Base-by-base conservation (phyloP, 805 yeast species). In the Wickerhamomyces bisporus region DNA sequence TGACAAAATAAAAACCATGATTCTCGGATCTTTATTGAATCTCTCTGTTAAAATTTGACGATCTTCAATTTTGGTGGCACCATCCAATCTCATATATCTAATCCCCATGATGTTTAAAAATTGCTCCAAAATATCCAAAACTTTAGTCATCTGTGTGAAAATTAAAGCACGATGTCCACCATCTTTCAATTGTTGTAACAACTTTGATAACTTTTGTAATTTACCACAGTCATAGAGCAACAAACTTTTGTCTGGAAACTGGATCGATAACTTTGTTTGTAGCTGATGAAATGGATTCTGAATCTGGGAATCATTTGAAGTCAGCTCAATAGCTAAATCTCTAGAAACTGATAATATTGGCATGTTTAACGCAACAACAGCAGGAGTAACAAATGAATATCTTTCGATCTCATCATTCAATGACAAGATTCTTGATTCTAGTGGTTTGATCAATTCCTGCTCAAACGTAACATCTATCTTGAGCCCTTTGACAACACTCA, bases 81-180 rank as follows among this genome's bases (percentile, higher is more conserved):
- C 99, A 62, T 93, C 99, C 45, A 93, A 69, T 57, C 99, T 76
- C 87, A 91, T 75, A 58, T 93, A 93, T 34, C 95, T 71, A 59
- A 87, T 87, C 10, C 98, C 98, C 64, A 89, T 95, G 49, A 87
- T 83, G 58, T 91, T 93, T 63, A 93, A 68, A 54, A 93, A 94
- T 57, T 86, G 91, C 56, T 93, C 99, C 39, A 93, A 63, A 31
- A 94, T 79, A 62, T 93, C 98, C 60, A 93, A 69, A 8, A 93
- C 98, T 55, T 86, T 86, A 2, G 98, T 91, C 99, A 93, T 93
- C 57, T 93, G 99, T 0, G 99, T 93, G 65, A 93, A 93, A 41
- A 93, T 91, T 44, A 93, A 71, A 0, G 95, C 97, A 44, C 98
- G 71, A 57, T 93, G 99, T 0, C 98, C 98, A 32, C 79, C 79